Base-by-base conservation (phyloP, 331 rosid genomes). In the Acacia pycnantha region DNA sequence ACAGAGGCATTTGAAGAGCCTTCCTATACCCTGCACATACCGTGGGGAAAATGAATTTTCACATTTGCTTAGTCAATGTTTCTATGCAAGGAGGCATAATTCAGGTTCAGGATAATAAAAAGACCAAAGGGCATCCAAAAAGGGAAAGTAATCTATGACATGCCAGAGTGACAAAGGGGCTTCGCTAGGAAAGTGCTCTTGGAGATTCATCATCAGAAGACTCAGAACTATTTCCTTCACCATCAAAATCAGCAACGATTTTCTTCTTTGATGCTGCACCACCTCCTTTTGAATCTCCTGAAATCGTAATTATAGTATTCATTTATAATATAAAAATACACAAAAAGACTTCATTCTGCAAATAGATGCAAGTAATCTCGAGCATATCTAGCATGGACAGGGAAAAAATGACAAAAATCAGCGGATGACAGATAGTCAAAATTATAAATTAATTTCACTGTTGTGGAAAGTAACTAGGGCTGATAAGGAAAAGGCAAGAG, bases 1-100 rank as follows among this genome's bases (percentile, higher is more conserved):
- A 46, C 99, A 96, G 35, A 96, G 98, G 91, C 99, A 96, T 87
- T 94, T 91, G 91, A 96, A 96, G 70, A 96, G 94, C 81, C 95
- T 93, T 31, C 97, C 98, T 4, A 96, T 62, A 37, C 99, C 97
- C 99, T 93, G 94, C 81, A n/a, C n/a, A 51, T 44, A 62, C 8
- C 70, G 51, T 80, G 61, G 13, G 51, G 65, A 73, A 54, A 59
- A 80, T 44, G 56, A 80, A 81, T 68, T n/a, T 73, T 51, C 68
- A 50, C 66, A 53, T 73, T 4, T 29, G 35, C 11, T 24, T 73
- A 41, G 44, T 53, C 70, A 47, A 62, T 58, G 53, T 69, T 40
- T 69, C 79, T 29, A 73, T 19, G 66, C 75, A 26, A 61, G 61
- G 37, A 69, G 80, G 51, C 37, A 35, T 58, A 65, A 53, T 29